phyloP scores from a whole-genome alignment of 2,329 filamentous ascomycete species.

The Lasiodiplodia sp. region DNA sequence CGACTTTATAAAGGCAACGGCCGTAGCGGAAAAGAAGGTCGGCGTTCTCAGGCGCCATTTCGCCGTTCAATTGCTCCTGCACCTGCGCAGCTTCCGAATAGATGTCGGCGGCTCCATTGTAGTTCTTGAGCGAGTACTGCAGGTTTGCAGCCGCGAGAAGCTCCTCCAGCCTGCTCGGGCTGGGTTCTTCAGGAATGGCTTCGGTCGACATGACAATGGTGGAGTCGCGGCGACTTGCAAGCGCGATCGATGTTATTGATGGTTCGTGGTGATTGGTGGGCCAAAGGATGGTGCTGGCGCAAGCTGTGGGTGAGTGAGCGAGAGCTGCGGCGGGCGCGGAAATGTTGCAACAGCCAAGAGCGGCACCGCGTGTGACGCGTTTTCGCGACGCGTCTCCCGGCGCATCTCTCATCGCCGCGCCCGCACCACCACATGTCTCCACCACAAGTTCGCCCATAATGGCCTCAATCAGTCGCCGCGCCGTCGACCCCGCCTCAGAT shows the following conservation, averaged over 20 bases:
- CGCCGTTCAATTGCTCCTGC: conserved; percentile 87
- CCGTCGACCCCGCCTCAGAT: conserved; percentile 46
- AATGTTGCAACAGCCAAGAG: conserved; percentile 15
- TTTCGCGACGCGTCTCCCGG: conserved; percentile 30
- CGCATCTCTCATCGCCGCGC: background rate
- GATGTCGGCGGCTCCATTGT: conserved; percentile 81
- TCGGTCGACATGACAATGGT: conserved; percentile 15
- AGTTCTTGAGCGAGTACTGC: conserved; percentile 89
- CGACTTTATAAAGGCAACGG: conserved; percentile 90
- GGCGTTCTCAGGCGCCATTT: conserved; percentile 88
- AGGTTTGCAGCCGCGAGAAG: conserved; percentile 81
- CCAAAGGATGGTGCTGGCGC: background rate
- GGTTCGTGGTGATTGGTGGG: background rate
- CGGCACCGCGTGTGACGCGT: conserved; percentile 18
- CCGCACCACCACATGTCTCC: conserved; percentile 21
- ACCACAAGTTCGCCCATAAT: conserved; percentile 18
- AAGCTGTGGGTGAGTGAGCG: conserved; percentile 4
- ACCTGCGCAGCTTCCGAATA: conserved; percentile 86
- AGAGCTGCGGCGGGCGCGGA: conserved; percentile 19
- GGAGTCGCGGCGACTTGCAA: background rate
- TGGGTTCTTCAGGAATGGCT: conserved; percentile 41
- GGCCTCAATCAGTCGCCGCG: conserved; percentile 20
- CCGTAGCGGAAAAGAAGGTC: conserved; percentile 96
- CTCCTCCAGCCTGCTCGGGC: conserved; percentile 74
- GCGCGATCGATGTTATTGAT: background rate